A percentile compares a stretch with the other conserved stretches of the same genome.
Evolutionary conservation across 306 rosid genomes (phyloP).

Genomic region (Sicyos edulis): DNA sequence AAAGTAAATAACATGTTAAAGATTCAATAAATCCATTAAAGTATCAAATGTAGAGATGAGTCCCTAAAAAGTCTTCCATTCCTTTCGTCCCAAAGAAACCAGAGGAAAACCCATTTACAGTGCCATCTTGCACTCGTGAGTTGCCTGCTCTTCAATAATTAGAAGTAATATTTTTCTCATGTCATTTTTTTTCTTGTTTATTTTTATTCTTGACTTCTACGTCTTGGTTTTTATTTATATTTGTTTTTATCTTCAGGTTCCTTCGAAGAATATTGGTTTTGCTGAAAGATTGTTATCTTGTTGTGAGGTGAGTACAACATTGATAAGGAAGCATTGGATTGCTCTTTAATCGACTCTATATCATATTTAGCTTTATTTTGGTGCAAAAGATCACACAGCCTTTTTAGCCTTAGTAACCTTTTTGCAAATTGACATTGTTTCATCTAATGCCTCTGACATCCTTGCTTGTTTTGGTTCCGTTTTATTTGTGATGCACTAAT

Average conservation of each 20-base stretch:
- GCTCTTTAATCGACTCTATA: too few species aligned
- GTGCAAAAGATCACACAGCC: too few species aligned
- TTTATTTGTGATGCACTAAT: neutral
- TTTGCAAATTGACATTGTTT: too few species aligned
- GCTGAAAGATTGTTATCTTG: constrained; percentile 68
- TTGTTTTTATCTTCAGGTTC: constrained; percentile 40
- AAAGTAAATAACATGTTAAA: neutral
- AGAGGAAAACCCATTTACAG: neutral
- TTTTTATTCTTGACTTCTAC: neutral
- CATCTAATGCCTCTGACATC: too few species aligned
- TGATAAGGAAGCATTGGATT: too few species aligned
- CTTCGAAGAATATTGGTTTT: constrained; percentile 53
- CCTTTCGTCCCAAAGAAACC: neutral
- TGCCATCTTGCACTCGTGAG: too few species aligned
- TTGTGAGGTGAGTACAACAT: constrained; percentile 68
- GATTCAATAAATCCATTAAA: neutral
- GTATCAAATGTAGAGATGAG: neutral
- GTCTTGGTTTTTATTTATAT: neutral
- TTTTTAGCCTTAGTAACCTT: too few species aligned
- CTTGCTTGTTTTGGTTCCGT: constrained; percentile 14
- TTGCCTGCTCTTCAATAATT: too few species aligned
- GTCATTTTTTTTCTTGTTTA: constrained; percentile 11
- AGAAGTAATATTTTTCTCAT: neutral
- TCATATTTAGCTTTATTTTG: too few species aligned
- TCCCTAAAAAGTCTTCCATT: neutral